A percentile compares a stretch with the other conserved stretches of the same genome.
phyloP scores from a whole-genome alignment of 1,284 basidiomycete species.

The Puccinia hordei region DNA sequence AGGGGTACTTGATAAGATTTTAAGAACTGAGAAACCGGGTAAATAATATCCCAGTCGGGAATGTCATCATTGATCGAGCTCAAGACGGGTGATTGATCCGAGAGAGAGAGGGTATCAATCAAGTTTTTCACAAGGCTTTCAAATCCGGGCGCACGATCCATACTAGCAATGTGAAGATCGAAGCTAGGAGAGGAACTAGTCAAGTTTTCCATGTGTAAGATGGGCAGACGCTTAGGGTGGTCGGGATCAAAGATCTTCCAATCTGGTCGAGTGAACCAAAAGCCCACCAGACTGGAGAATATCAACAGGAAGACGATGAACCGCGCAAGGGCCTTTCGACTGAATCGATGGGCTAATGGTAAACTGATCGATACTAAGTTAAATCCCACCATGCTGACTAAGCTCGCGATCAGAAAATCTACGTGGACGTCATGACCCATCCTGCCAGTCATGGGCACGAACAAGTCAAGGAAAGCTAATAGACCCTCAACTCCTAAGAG shows the following conservation, averaged over 20 bases:
- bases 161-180: slow-evolving; percentile 77
- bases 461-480: slow-evolving; percentile 76
- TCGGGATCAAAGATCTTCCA: slow-evolving; percentile 74
- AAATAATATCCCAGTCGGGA: slow-evolving; percentile 79
- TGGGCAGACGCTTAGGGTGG: slow-evolving; percentile 85
- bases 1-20: slow-evolving; percentile 75
- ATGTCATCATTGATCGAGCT: slow-evolving; percentile 59
- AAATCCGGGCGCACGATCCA: slow-evolving; percentile 80
- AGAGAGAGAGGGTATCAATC: slow-evolving; percentile 66
- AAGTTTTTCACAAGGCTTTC: slow-evolving; percentile 68
- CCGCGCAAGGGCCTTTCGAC: slow-evolving; percentile 55
- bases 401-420: slow-evolving; percentile 82
- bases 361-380: slow-evolving; percentile 67
- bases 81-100: slow-evolving; percentile 57
- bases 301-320: slow-evolving; percentile 21
- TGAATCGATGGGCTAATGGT: slow-evolving; percentile 74
- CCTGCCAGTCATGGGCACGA: slow-evolving; percentile 79
- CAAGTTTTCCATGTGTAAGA: slow-evolving; percentile 80
- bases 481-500: slow-evolving; percentile 72
- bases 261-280: slow-evolving; percentile 54
- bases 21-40: slow-evolving; percentile 68
- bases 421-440: slow-evolving; percentile 69
- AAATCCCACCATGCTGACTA: slow-evolving; percentile 58
- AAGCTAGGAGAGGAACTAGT: slow-evolving; percentile 70
- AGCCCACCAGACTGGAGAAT: slow-evolving; percentile 20